Evolutionary conservation across 768 basidiomycete species (phyloP), one percentile per base, ranked within the genome.

Genomic region (Leccinum variicolor): DNA sequence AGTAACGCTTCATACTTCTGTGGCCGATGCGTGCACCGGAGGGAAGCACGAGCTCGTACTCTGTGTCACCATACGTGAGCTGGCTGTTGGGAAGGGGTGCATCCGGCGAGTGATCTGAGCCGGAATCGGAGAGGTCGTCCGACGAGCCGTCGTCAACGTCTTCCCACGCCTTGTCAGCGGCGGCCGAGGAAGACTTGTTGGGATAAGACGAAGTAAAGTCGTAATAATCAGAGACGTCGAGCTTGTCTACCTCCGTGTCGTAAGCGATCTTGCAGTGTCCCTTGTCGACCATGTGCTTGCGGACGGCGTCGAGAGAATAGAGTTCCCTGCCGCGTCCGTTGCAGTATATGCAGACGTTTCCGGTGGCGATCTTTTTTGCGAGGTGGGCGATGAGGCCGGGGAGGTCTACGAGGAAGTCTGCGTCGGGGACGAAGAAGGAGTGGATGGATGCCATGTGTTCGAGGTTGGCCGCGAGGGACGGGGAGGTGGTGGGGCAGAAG

Each of bases 261-360:
- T 96, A 98, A 0, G 92, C 89, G 62, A 99, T 85, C 75, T 97
- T 98, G 81, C 95, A 98, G 68, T 99, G 97, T 57, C 84, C 81
- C 76, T 98, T 98, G 78, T 95, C 95, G 41, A 84, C 60, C 97
- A 99, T 99, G 70, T 99, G 97, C 67, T 91, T 92, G 63, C 94
- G 79, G 5, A 92, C 94, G 0, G 95, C 96, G 4, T 93, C 89
- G 53, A 95, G 68, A 15, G 84, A 87, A 56, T 86, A 83, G 73
- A 94, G 94, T 66, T 93, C 94, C 59, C 85, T 77, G 45, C 92
- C 84, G 59, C 81, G 85, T 33, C 86, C 88, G 66, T 89, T 90
- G 75, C 97, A 99, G 74, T 80, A 93, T 26, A 98, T 82, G 77
- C 97, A 99, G 7, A 93, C 79, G 75, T 97, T 95, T 14, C 87